Conservation (phyloP, 306 rosid genomes). For the Lupinus albus region DNA sequence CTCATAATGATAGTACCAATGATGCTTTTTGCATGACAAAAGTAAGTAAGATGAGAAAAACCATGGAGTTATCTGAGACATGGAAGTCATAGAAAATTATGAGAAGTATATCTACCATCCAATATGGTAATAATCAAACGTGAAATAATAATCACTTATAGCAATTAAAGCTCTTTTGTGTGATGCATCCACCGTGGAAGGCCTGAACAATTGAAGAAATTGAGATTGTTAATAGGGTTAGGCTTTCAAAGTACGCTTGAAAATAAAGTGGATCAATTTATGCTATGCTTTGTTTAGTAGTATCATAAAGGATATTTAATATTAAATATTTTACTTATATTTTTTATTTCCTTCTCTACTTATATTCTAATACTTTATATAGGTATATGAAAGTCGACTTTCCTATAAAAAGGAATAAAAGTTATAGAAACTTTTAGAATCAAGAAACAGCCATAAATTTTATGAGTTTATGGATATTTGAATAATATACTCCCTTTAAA, state of each 20-base stretch:
- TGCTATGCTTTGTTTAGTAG: too few species aligned
- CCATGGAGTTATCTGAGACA: constrained; percentile 1
- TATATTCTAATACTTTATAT: too few species aligned
- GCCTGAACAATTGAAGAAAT: constrained; percentile 23
- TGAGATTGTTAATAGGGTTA: neutral
- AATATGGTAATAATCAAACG: constrained; percentile 36
- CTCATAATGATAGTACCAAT: constrained; percentile 21
- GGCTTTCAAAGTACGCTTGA: constrained; percentile 2
- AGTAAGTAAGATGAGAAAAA: constrained; percentile 13
- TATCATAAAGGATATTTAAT: too few species aligned
- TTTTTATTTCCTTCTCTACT: too few species aligned
- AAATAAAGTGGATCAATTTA: too few species aligned
- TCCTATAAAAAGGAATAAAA: too few species aligned
- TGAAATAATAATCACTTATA: constrained; percentile 10
- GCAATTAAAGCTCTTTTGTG: constrained; percentile 10
- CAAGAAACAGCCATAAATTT: too few species aligned
- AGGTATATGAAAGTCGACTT: too few species aligned
- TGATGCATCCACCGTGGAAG: constrained; percentile 34
- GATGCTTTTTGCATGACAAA: constrained; percentile 18
- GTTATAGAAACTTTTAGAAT: too few species aligned
- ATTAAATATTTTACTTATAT: too few species aligned
- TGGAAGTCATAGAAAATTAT: constrained; percentile 34
- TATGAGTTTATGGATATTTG: too few species aligned
- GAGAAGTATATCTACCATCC: neutral
- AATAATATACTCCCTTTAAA: too few species aligned